Conservation (phyloP, 2,329 filamentous ascomycete genomes). For the Claviceps humidiphila region DNA sequence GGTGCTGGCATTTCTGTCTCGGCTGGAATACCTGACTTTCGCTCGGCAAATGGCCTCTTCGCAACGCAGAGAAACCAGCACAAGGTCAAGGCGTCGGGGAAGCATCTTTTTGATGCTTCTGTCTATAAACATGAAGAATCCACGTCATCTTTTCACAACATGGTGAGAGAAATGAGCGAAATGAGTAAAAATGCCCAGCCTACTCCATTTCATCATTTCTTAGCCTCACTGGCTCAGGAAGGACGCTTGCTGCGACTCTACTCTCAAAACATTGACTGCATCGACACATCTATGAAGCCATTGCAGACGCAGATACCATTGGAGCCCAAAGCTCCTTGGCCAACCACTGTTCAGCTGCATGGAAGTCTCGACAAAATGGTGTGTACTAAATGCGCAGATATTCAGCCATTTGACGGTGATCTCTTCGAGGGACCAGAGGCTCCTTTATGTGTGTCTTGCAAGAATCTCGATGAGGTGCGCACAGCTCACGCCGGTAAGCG, state of each 20-base stretch:
- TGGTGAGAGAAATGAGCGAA: constrained; percentile 80
- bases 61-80: constrained; percentile 72
- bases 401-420: constrained; percentile 62
- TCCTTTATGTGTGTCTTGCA: constrained; percentile 65
- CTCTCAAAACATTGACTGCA: constrained; percentile 92
- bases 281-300: constrained; percentile 74
- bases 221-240: constrained; percentile 80
- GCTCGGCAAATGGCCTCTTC: constrained; percentile 82
- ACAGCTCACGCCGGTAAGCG: constrained; percentile 68
- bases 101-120: constrained; percentile 91
- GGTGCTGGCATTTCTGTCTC: constrained; percentile 95
- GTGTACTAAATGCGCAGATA: constrained; percentile 77
- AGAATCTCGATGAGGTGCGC: constrained; percentile 61
- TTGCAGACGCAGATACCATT: constrained; percentile 72
- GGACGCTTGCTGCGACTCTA: constrained; percentile 81
- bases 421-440: constrained; percentile 77
- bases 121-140: constrained; percentile 88
- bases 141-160: constrained; percentile 84
- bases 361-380: constrained; percentile 93
- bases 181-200: constrained; percentile 66
- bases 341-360: constrained; percentile 82
- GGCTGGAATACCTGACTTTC: constrained; percentile 93
- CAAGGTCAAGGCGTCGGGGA: constrained; percentile 78
- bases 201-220: constrained; percentile 83
- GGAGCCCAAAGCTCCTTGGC: constrained; percentile 77